phyloP scores from a whole-genome alignment of 2,329 filamentous ascomycete genomes.

The Beauveria caledonica region DNA sequence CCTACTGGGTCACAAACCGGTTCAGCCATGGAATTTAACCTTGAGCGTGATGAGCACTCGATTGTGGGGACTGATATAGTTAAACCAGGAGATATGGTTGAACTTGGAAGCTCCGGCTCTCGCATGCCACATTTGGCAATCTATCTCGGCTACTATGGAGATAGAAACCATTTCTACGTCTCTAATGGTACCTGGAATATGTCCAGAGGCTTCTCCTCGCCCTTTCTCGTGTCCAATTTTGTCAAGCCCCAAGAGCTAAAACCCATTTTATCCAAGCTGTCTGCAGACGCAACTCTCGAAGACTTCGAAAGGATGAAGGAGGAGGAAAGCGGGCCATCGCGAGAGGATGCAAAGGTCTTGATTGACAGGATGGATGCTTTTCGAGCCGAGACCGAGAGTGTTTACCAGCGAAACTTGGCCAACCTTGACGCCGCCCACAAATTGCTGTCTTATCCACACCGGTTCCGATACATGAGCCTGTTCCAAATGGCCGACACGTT shows the following conservation, averaged over 20 bases:
- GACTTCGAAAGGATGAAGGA: slow-evolving; percentile 24
- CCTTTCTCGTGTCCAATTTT: slow-evolving; percentile 45
- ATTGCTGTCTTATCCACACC: slow-evolving; percentile 29
- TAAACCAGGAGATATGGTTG: slow-evolving; percentile 16
- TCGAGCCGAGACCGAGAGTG: slow-evolving; percentile 29
- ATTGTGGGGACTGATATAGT: slow-evolving; percentile 7
- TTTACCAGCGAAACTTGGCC: slow-evolving; percentile 40
- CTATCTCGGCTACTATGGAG: slow-evolving; percentile 43
- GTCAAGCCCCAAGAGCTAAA: slow-evolving; percentile 32
- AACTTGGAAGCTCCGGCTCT: slow-evolving; percentile 29
- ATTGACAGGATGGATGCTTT: slow-evolving; percentile 43
- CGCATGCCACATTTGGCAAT: slow-evolving; percentile 42
- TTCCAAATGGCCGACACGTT: slow-evolving; percentile 41
- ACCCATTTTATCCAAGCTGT: slow-evolving; percentile 27
- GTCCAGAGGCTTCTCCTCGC: slow-evolving; percentile 31
- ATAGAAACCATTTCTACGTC: slow-evolving; percentile 46
- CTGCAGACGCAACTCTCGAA: slow-evolving; percentile 20
- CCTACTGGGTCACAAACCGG: slow-evolving; percentile 1
- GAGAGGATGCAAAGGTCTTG: slow-evolving; percentile 33
- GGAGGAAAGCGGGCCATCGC: slow-evolving; percentile 34
- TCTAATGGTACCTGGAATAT: slow-evolving; percentile 42
- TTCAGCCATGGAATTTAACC: neutral
- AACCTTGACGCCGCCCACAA: slow-evolving; percentile 39
- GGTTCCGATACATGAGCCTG: slow-evolving; percentile 39
- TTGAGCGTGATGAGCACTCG: slow-evolving; percentile 3